Evolutionary conservation across 371 early-diverging fungal species (phyloP).

Genomic region (Apophysomyces sp.): DNA sequence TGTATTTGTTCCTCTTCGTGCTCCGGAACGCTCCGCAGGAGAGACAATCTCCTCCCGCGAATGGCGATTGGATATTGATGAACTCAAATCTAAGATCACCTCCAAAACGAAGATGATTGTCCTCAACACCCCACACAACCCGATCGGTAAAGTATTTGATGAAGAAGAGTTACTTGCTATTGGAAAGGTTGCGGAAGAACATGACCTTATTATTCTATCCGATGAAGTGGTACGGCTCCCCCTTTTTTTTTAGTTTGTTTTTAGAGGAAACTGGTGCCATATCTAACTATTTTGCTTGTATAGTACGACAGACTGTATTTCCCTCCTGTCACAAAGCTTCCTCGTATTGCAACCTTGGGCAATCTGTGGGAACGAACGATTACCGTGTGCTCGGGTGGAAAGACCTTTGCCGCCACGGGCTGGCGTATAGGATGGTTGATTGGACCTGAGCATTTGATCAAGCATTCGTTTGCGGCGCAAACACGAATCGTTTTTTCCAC

Average conservation of each 20-base stretch:
- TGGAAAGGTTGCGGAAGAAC: constrained; percentile 75
- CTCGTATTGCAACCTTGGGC: constrained; percentile 79
- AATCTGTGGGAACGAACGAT: constrained; percentile 92
- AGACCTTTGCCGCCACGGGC: constrained; percentile 94
- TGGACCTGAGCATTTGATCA: constrained; percentile 75
- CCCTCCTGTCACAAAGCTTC: constrained; percentile 60
- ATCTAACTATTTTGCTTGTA: not conserved
- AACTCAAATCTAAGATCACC: constrained; percentile 78
- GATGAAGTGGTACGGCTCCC: constrained; percentile 94
- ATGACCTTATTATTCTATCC: constrained; percentile 85
- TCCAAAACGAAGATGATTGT: constrained; percentile 85
- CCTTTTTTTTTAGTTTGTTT: too few species aligned
- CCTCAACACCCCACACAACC: constrained; percentile 96
- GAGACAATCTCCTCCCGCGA: constrained; percentile 62
- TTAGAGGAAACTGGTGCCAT: too few species aligned
- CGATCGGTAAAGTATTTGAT: constrained; percentile 86
- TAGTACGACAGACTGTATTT: constrained; percentile 91
- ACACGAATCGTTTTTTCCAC: constrained; percentile 89
- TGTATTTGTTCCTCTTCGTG: constrained; percentile 80
- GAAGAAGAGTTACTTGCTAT: constrained; percentile 79
- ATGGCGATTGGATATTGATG: constrained; percentile 86
- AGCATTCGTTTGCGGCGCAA: constrained; percentile 84
- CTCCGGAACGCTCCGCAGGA: constrained; percentile 45
- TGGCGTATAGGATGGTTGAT: constrained; percentile 97
- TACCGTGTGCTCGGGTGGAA: constrained; percentile 93